Evolutionary conservation across 1,139 yeast genomes (phyloP).

Genomic region (Nakaseomyces nivariensis): DNA sequence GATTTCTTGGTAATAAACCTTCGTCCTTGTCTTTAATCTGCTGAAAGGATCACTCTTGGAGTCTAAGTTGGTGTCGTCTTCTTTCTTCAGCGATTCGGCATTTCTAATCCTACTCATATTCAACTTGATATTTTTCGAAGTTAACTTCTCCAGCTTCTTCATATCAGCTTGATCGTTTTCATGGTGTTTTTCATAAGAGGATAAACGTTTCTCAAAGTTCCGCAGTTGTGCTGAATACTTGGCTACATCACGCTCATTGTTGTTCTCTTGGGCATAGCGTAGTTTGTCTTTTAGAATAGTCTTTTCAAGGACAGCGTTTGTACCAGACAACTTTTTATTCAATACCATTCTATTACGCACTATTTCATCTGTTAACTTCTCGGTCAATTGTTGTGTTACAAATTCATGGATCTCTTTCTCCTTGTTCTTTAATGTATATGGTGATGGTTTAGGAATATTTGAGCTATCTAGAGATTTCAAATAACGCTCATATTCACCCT

Average conservation of each 20-base stretch:
- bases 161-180: slow-evolving; percentile 30
- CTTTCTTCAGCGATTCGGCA: slow-evolving; percentile 61
- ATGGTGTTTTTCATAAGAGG: slow-evolving; percentile 32
- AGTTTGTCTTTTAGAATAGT: slow-evolving; percentile 65
- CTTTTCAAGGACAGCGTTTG: slow-evolving; percentile 71
- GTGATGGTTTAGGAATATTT: slow-evolving; percentile 47
- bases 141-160: slow-evolving; percentile 31
- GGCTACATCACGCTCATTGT: slow-evolving; percentile 43
- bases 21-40: slow-evolving; percentile 76
- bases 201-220: slow-evolving; percentile 43
- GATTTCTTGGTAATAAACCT: slow-evolving; percentile 58
- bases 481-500: slow-evolving; percentile 67
- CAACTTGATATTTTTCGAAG: slow-evolving; percentile 62
- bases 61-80: slow-evolving; percentile 35
- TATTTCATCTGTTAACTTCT: slow-evolving; percentile 70
- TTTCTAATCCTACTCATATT: slow-evolving; percentile 68
- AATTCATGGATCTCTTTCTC: slow-evolving; percentile 50
- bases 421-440: slow-evolving; percentile 59
- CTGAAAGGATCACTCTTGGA: slow-evolving; percentile 75
- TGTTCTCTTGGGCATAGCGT: slow-evolving; percentile 63
- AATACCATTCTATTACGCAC: slow-evolving; percentile 62
- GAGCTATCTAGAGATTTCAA: slow-evolving; percentile 49
- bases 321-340: slow-evolving; percentile 48
- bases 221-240: slow-evolving; percentile 30
- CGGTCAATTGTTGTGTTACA: slow-evolving; percentile 56